phyloP scores from a whole-genome alignment of 176 grass and related monocot genomes.

The Juncus effusus region DNA sequence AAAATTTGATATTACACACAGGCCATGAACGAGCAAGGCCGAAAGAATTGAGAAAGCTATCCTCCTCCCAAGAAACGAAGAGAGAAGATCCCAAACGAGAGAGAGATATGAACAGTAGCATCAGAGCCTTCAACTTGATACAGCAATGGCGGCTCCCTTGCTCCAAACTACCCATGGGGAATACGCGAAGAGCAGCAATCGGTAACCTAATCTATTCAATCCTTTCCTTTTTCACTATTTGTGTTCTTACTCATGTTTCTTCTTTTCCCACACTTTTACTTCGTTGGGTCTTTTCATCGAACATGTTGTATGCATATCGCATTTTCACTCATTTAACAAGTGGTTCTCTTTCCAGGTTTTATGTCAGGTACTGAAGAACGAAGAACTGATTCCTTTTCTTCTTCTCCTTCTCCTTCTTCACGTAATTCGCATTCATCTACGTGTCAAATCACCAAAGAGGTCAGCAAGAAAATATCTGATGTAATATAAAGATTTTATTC shows the following conservation, averaged over 20 bases:
- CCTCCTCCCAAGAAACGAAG: background rate
- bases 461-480: slow-evolving; percentile 8
- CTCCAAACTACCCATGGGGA: slow-evolving; percentile 11
- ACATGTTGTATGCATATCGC: slow-evolving; percentile 2
- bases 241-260: background rate
- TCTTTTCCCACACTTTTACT: background rate
- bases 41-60: background rate
- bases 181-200: slow-evolving; percentile 3
- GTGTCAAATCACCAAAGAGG: slow-evolving; percentile 8
- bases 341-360: background rate
- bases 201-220: background rate
- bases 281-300: slow-evolving; percentile 10
- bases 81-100: background rate
- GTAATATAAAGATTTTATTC: background rate
- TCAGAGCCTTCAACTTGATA: slow-evolving; percentile 30
- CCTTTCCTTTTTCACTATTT: background rate
- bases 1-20: too few relatives aligned
- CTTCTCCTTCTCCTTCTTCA: background rate
- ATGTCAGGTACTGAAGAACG: slow-evolving; percentile 12
- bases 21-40: too few relatives aligned
- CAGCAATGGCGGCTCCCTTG: slow-evolving; percentile 36
- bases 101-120: slow-evolving; percentile 20
- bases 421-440: slow-evolving; percentile 14
- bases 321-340: background rate
- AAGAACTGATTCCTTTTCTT: slow-evolving; percentile 10